Conservation (phyloP, 2,329 filamentous ascomycete genomes). For the Pestalotiopsis sp. region DNA sequence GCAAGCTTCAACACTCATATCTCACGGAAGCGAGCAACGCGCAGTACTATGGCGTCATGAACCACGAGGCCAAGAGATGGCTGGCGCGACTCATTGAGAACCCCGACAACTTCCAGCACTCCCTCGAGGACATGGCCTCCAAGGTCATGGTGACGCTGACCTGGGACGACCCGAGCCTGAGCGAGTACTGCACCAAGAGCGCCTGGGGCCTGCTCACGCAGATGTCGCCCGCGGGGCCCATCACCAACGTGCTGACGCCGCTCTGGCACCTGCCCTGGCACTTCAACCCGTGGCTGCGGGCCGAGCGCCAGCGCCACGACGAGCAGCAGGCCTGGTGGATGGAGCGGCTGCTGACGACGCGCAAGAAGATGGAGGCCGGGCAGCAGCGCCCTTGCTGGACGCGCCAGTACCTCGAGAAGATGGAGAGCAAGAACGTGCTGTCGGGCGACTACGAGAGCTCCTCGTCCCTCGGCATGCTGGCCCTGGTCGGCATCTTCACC, state of each 20-base stretch:
- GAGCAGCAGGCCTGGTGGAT: constrained; percentile 57
- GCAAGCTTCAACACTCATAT: constrained; percentile 54
- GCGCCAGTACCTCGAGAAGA: constrained; percentile 43
- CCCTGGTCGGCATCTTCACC: constrained; percentile 40
- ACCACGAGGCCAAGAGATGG: constrained; percentile 58
- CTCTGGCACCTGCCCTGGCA: constrained; percentile 53
- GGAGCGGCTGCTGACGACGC: constrained; percentile 42
- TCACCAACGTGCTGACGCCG: constrained; percentile 59
- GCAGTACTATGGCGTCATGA: constrained; percentile 43
- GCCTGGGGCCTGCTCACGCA: constrained; percentile 60
- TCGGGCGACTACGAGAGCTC: constrained; percentile 35
- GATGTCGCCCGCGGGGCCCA: constrained; percentile 60
- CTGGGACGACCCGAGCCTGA: constrained; percentile 54
- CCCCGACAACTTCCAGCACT: constrained; percentile 52
- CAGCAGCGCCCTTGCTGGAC: constrained; percentile 44
- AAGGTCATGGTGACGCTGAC: constrained; percentile 58
- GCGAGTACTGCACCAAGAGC: constrained; percentile 50
- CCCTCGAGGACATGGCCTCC: constrained; percentile 59
- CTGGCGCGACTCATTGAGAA: constrained; percentile 49
- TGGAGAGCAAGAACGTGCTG: constrained; percentile 29
- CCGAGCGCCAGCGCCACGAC: constrained; percentile 55
- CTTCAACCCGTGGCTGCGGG: constrained; percentile 57
- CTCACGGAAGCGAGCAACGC: constrained; percentile 42
- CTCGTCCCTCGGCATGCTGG: constrained; percentile 39
- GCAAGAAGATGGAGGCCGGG: constrained; percentile 42